These are phyloP conservation scores for Xylaria telfairii DNA, from an alignment of 495 filamentous ascomycete species.

Conservation along the genomic window DNA sequence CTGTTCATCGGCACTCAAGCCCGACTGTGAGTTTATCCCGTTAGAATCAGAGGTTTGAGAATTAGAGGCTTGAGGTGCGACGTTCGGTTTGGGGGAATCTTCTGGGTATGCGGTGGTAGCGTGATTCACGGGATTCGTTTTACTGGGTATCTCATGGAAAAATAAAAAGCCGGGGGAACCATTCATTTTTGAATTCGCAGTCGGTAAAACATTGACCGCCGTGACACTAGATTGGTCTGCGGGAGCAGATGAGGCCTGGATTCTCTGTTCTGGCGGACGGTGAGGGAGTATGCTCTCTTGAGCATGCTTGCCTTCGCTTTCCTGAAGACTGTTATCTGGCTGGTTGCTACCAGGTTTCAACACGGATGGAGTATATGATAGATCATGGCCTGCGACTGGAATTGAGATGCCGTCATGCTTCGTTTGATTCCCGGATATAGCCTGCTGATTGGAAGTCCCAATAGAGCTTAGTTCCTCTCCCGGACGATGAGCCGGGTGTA, in stretches of 20 bases:
- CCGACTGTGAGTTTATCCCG: background rate
- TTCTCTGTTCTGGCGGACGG: background rate
- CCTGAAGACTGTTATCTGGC: constrained; percentile 16
- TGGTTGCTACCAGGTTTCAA: constrained; percentile 45
- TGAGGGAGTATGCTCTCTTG: background rate
- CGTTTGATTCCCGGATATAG: constrained; percentile 31
- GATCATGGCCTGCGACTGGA: background rate
- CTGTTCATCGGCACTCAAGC: background rate
- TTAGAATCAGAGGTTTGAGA: background rate
- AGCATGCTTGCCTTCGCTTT: background rate
- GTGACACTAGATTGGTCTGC: constrained; percentile 24
- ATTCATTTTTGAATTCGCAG: constrained; percentile 3
- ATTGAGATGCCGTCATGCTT: constrained; percentile 34
- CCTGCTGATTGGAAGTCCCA: constrained; percentile 4
- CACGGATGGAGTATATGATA: constrained; percentile 39
- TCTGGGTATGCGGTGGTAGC: background rate
- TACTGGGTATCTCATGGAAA: constrained; percentile 22
- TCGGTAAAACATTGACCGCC: constrained; percentile 24
- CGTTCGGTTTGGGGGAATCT: background rate
- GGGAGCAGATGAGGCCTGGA: background rate
- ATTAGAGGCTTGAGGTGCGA: background rate
- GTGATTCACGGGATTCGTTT: constrained; percentile 1
- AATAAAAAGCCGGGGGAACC: constrained; percentile 12
- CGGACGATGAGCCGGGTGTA: constrained; percentile 29
- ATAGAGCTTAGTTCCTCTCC: background rate